Evolutionary conservation across 495 filamentous ascomycete genomes (phyloP).

Genomic region (Neurospora pannonica): DNA sequence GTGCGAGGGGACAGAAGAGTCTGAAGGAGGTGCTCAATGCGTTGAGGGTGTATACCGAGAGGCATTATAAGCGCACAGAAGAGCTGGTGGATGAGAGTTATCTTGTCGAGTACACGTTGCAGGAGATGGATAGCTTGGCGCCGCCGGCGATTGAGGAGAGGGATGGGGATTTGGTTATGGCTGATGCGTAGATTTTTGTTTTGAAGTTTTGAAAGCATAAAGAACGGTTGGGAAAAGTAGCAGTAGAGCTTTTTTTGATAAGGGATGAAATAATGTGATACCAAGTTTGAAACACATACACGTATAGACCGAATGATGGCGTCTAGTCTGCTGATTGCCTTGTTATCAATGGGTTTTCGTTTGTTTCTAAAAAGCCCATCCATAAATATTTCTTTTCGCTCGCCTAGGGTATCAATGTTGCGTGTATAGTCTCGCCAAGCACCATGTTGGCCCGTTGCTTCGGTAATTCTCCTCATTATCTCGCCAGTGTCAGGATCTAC

Average conservation of each 20-base stretch:
- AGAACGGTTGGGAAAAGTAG: not conserved
- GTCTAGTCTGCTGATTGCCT: not conserved
- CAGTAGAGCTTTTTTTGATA: not conserved
- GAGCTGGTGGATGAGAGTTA: conserved; percentile 91
- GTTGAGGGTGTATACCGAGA: conserved; percentile 77
- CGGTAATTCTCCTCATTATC: not conserved
- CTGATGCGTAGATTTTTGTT: conserved; percentile 16
- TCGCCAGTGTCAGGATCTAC: not conserved
- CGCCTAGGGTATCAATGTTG: not conserved
- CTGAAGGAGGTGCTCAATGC: conserved; percentile 76
- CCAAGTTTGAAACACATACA: not conserved
- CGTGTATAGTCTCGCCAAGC: not conserved
- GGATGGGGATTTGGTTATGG: conserved; percentile 34
- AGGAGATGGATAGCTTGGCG: conserved; percentile 78
- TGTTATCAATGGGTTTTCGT: not conserved
- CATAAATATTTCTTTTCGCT: not conserved
- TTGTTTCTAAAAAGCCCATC: not conserved
- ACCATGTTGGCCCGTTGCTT: not conserved
- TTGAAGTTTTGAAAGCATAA: not conserved
- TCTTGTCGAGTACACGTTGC: conserved; percentile 82
- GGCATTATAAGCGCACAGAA: conserved; percentile 80
- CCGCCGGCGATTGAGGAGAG: conserved; percentile 26
- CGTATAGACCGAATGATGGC: not conserved
- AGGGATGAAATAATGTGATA: not conserved
- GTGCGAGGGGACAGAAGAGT: conserved; percentile 54